phyloP scores from a whole-genome alignment of 352 stramenopile species.

The Pythium graminicola region DNA sequence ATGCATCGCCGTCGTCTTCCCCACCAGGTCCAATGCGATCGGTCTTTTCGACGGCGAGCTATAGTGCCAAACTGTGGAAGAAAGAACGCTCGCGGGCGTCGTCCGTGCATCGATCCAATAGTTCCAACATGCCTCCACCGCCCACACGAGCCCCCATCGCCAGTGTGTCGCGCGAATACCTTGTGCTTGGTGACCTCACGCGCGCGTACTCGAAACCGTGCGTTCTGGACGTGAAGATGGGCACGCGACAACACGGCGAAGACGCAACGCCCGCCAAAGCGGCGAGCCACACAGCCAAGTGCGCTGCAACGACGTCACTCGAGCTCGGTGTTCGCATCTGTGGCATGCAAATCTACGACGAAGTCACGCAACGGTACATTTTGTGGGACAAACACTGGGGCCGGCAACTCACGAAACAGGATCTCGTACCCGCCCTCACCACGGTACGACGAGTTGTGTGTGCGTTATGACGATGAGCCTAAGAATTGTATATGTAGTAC shows the following conservation, averaged over 20 bases:
- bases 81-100: conserved; percentile 31
- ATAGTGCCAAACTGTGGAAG: conserved; percentile 59
- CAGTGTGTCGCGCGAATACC: conserved; percentile 34
- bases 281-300: conserved; percentile 67
- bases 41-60: conserved; percentile 22
- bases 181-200: conserved; percentile 70
- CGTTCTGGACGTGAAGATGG: conserved; percentile 81
- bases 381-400: conserved; percentile 81
- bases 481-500: conserved; percentile 31
- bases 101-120: conserved; percentile 1
- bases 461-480: background rate
- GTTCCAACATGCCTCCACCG: background rate
- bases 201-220: conserved; percentile 51
- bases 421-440: conserved; percentile 56
- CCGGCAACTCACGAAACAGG: conserved; percentile 37
- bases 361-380: conserved; percentile 46
- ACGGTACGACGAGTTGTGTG: conserved; percentile 30
- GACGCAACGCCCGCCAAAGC: conserved; percentile 60
- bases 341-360: conserved; percentile 77
- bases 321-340: conserved; percentile 62
- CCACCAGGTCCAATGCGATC: conserved; percentile 2
- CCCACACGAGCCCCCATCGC: background rate
- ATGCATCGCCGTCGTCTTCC: background rate
- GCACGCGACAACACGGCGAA: conserved; percentile 65
- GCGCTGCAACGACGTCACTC: conserved; percentile 62